phyloP scores from a whole-genome alignment of 1,139 yeast genomes.

The Candida glucosophila region DNA sequence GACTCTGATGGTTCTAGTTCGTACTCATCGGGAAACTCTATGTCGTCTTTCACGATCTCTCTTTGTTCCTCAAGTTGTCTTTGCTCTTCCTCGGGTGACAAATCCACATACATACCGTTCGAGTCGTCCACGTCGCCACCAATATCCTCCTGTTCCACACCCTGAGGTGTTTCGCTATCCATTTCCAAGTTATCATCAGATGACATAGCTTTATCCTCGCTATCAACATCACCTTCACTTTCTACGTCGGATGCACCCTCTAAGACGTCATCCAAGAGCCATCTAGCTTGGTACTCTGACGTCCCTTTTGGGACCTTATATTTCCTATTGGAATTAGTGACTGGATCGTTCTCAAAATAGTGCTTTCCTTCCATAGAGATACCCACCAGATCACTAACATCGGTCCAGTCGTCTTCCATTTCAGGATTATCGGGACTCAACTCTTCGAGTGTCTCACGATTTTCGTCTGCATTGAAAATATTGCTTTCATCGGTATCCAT shows the following conservation, averaged over 20 bases:
- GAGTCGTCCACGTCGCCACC: conserved; percentile 17
- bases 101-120: conserved; percentile 51
- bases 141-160: conserved; percentile 25
- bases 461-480: conserved; percentile 37
- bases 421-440: conserved; percentile 53
- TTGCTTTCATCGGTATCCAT: conserved; percentile 22
- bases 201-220: conserved; percentile 4
- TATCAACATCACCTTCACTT: conserved; percentile 27
- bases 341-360: conserved; percentile 42
- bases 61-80: conserved; percentile 67
- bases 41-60: conserved; percentile 67
- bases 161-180: conserved; percentile 18
- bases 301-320: conserved; percentile 72
- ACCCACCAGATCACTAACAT: conserved; percentile 38
- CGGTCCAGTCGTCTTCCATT: conserved; percentile 39
- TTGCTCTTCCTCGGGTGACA: conserved; percentile 76
- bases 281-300: conserved; percentile 88
- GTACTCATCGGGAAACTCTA: conserved; percentile 92
- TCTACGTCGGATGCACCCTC: conserved; percentile 45
- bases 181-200: conserved; percentile 19
- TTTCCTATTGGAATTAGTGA: conserved; percentile 15
- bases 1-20: conserved; percentile 72
- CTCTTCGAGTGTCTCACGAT: conserved; percentile 61
- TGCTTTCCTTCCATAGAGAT: conserved; percentile 67
- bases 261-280: conserved; percentile 63